phyloP scores from a whole-genome alignment of 768 basidiomycete genomes.

The Leucosporidium creatinivorum region DNA sequence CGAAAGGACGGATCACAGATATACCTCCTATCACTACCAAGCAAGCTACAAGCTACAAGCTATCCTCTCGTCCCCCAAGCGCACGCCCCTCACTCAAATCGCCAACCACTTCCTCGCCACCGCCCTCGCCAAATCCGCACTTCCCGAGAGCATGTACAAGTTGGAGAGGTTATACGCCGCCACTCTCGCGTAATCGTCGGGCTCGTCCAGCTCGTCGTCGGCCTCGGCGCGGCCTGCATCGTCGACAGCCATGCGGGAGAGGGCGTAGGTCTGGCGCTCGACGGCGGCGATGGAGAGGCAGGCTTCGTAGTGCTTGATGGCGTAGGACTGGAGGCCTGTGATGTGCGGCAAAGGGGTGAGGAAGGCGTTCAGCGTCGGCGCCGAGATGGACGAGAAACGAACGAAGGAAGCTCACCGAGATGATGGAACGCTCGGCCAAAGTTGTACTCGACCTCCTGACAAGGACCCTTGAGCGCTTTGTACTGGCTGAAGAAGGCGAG shows the following conservation, averaged over 20 bases:
- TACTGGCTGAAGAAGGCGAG: constrained; percentile 81
- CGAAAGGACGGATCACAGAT: too few species aligned
- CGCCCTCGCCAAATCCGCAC: constrained; percentile 10
- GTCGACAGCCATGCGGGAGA: constrained; percentile 12
- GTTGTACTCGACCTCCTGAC: constrained; percentile 83
- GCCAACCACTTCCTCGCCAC: constrained; percentile 27
- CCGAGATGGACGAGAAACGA: background rate
- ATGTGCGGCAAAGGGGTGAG: background rate
- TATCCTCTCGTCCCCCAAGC: too few species aligned
- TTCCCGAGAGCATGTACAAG: constrained; percentile 10
- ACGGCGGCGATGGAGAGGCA: constrained; percentile 5
- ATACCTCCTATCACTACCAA: too few species aligned
- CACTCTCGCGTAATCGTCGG: background rate
- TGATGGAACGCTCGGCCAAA: constrained; percentile 88
- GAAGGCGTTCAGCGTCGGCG: background rate
- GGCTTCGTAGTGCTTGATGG: constrained; percentile 71
- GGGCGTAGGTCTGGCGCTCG: background rate
- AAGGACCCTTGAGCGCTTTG: constrained; percentile 53
- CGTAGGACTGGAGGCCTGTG: constrained; percentile 70
- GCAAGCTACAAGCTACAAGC: too few species aligned
- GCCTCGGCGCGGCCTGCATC: background rate
- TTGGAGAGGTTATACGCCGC: constrained; percentile 30
- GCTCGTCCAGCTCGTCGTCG: constrained; percentile 6
- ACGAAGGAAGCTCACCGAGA: constrained; percentile 53
- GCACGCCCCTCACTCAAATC: constrained; percentile 2